Base-by-base conservation (phyloP, 2,329 filamentous ascomycete genomes). In the Trichoderma lentiforme region DNA sequence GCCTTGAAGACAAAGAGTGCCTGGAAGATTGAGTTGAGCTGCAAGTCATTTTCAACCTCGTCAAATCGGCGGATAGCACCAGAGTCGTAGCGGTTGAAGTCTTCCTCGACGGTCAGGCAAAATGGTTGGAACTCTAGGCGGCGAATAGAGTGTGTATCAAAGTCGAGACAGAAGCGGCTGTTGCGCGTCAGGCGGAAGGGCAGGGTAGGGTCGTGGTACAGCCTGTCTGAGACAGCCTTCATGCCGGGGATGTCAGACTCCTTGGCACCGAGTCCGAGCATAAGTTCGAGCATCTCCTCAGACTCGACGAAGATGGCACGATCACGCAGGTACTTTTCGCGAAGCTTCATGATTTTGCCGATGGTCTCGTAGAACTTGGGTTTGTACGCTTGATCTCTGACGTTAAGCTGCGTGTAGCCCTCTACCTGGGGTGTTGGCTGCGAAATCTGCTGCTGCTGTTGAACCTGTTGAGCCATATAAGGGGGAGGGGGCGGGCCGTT, bases 1-100 rank as follows among this genome's bases (percentile, higher is more conserved):
- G 75, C 73, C 72, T 80, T 80, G 75, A 80, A 79, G 61, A 75
- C 71, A 47, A 80, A 70, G 30, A 80, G 73, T 26, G 78, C 79
- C 70, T 80, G 79, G 51, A 79, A 67, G 43, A 76, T 74, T 2
- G 76, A 77, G 76, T 80, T 80, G 72, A 74, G 73, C 71, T 80
- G 78, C 32, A 78, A 73, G n/a, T 78, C 72, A 47, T 77, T 73
- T 56, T 77, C 69, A 34, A 78, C 72, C 72, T 80, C 77, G 67
- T 77, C 73, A 71, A 80, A 80, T 57, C 72, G 72, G 24, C 79
- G 78, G 32, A 77, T 62, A 43, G 75, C 43, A 43, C 77, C 78
- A 15, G 75, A 79, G 75, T 80, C 78, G 74, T 79, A 75, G 21
- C 78, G 77, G 63, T 77, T 76, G 61, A 77, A 80, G 74, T 79